phyloP scores from a whole-genome alignment of 1,139 yeast genomes.

The Debaryomyces singareniensis region DNA sequence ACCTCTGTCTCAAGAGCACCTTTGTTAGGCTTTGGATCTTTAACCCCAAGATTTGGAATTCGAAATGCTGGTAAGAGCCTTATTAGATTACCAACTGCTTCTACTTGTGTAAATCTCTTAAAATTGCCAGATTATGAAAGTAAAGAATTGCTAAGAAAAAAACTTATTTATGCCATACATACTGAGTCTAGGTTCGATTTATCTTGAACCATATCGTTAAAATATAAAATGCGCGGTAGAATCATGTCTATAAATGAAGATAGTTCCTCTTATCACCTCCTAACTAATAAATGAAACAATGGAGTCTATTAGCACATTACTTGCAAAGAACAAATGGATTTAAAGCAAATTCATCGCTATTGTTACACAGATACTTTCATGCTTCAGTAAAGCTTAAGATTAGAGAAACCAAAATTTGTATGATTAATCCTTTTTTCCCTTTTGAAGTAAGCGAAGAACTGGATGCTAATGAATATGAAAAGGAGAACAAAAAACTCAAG shows the following conservation, averaged over 20 bases:
- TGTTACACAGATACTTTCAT: too few relatives aligned
- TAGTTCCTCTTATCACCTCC: too few relatives aligned
- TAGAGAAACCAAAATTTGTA: not conserved
- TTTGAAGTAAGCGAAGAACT: constrained; percentile 27
- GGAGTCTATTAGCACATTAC: too few relatives aligned
- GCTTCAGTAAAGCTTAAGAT: too few relatives aligned
- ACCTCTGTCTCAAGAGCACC: constrained; percentile 94
- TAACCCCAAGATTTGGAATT: constrained; percentile 78
- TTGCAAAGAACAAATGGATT: too few relatives aligned
- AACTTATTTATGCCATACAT: constrained; percentile 69
- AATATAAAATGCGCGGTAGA: too few relatives aligned
- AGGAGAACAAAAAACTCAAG: constrained; percentile 18
- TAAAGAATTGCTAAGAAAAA: constrained; percentile 50
- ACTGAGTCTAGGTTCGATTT: constrained; percentile 85
- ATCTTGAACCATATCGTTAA: too few relatives aligned
- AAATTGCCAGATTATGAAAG: constrained; percentile 78
- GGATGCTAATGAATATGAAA: constrained; percentile 24
- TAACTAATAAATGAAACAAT: too few relatives aligned
- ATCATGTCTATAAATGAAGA: too few relatives aligned
- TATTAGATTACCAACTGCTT: constrained; percentile 74
- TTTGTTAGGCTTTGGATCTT: constrained; percentile 69
- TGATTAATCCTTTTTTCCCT: constrained; percentile 25
- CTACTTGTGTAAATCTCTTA: constrained; percentile 85
- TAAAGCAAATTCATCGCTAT: too few relatives aligned
- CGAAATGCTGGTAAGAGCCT: constrained; percentile 56